phyloP scores from a whole-genome alignment of 1,139 yeast species.

The Debaryomyces psychrophilus region DNA sequence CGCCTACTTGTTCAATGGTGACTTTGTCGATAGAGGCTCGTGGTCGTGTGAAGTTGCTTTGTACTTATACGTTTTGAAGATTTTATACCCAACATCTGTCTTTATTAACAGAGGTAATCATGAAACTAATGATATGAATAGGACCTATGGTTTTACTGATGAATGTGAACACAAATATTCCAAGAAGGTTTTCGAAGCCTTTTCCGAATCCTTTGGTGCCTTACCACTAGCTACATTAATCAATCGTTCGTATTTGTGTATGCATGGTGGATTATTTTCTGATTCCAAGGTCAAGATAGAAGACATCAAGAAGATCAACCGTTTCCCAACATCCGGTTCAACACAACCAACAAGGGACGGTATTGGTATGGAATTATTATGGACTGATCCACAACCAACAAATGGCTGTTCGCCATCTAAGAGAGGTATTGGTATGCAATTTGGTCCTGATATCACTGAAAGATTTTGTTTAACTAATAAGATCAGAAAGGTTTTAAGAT shows the following conservation, averaged over 20 bases:
- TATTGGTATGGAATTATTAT: constrained; percentile 89
- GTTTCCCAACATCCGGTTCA: constrained; percentile 58
- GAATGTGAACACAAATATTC: constrained; percentile 92
- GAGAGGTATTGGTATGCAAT: constrained; percentile 94
- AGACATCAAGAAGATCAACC: constrained; percentile 71
- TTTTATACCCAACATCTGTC: constrained; percentile 71
- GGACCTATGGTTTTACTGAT: constrained; percentile 93
- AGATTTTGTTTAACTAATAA: constrained; percentile 72
- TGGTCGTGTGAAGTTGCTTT: constrained; percentile 98
- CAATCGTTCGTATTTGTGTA: constrained; percentile 74
- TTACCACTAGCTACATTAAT: constrained; percentile 86
- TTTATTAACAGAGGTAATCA: constrained; percentile 93
- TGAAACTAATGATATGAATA: constrained; percentile 96
- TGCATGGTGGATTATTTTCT: constrained; percentile 96
- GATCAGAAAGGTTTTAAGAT: constrained; percentile 79
- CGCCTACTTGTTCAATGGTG: constrained; percentile 89
- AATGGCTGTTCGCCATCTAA: constrained; percentile 86
- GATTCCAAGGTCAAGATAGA: constrained; percentile 70
- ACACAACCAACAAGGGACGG: constrained; percentile 92
- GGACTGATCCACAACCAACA: constrained; percentile 93
- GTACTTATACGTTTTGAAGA: constrained; percentile 74
- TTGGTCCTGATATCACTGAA: constrained; percentile 94
- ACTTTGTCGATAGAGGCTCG: constrained; percentile 96
- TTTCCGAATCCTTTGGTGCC: constrained; percentile 83
- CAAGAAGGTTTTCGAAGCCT: constrained; percentile 79